Base-by-base conservation (phyloP, 768 basidiomycete genomes). In the Naganishia randhawae region DNA sequence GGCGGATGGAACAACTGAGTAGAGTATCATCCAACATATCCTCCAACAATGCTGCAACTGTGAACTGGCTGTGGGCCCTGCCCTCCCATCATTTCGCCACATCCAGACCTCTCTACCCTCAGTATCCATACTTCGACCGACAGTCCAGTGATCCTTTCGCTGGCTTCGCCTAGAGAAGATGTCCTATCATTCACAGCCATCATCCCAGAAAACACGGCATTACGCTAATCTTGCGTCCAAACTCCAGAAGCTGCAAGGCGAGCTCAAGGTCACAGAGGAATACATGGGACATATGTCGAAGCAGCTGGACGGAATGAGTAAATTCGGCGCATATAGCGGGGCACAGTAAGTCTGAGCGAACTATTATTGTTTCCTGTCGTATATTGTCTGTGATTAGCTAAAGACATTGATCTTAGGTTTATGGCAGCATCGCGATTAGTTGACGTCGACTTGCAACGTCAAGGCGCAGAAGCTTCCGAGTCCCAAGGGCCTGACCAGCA, bases 231-330 rank as follows among this genome's bases (percentile, higher is more conserved):
- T 93, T 3, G 84, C 89, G 4, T 83, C 84, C 54, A 87, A 86
- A 53, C 78, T 93, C 3, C 85, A 85, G 32, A 82, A 87, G 55
- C 86, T 92, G 79, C 85, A 87, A 57, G 80, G 85, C 22, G 86
- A 87, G 0, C 83, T 92, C 55, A 82, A 84, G 29, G 87, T 86
- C 72, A 90, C 90, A 0, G 88, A 89, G 41, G 87, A 87, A 72
- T 83, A 91, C 27, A 88, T 89, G 78, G 89, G 88, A 75, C 85
- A 86, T 64, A 83, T 92, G 72, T 86, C 89, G 70, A 83, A 85
- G 51, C 89, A 90, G 81, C 79, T 92, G 63, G 85, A 88, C 66
- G 86, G 88, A 17, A 91, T 92, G 90, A 81, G 85, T 65, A 86
- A 85, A 33, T 86, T 93, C 70, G 88, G 90, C 16, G 89, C 88